phyloP scores from a whole-genome alignment of 2,329 filamentous ascomycete species.

The Nemania diffusa region DNA sequence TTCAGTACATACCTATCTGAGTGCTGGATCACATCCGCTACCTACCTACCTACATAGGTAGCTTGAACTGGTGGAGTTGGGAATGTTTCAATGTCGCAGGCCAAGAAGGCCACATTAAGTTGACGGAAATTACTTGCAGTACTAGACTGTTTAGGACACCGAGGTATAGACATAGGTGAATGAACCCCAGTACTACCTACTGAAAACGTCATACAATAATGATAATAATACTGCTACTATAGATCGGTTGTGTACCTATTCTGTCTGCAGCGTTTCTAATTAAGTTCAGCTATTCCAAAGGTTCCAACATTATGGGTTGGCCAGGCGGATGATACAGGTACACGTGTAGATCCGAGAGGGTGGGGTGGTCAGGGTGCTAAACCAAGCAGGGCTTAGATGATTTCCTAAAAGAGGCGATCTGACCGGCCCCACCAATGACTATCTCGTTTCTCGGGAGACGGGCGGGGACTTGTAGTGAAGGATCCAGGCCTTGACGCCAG shows the following conservation, averaged over 20 bases:
- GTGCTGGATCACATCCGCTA: no score
- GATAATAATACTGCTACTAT: not conserved
- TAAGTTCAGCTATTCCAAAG: not conserved
- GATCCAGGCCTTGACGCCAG: slow-evolving; percentile 5
- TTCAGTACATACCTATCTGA: no score
- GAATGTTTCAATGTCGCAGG: slow-evolving; percentile 3
- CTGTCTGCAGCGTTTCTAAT: not conserved
- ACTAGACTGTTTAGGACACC: not conserved
- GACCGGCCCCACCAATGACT: slow-evolving; percentile 18
- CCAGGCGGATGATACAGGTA: not conserved
- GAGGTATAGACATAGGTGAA: not conserved
- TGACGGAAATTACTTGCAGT: not conserved
- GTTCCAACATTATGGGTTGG: not conserved
- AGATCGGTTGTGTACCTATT: no score
- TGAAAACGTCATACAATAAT: not conserved
- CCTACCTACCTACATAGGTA: no score
- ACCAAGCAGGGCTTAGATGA: not conserved
- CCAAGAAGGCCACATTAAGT: slow-evolving; percentile 3
- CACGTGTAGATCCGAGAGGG: slow-evolving; percentile 20
- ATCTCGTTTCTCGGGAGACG: slow-evolving; percentile 34
- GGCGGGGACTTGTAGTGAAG: slow-evolving; percentile 16
- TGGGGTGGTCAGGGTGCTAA: slow-evolving; percentile 1
- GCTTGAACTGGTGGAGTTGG: not conserved
- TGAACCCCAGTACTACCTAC: not conserved
- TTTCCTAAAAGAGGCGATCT: slow-evolving; percentile 1